phyloP scores from a whole-genome alignment of 306 rosid genomes.

The Canavalia gladiata region DNA sequence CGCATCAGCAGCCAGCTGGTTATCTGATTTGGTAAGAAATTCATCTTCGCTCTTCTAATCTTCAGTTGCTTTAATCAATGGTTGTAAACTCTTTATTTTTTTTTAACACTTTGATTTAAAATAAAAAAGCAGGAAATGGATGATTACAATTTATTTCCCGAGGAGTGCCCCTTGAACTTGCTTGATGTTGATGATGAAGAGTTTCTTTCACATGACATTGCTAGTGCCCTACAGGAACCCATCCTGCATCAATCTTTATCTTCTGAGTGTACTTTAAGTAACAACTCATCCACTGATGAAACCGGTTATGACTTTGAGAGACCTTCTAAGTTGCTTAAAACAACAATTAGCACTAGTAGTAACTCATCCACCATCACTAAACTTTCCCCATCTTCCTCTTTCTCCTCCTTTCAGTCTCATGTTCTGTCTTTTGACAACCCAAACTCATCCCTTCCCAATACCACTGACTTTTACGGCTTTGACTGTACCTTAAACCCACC shows the following conservation, averaged over 20 bases:
- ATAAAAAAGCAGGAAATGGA: slow-evolving; percentile 55
- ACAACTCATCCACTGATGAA: slow-evolving; percentile 52
- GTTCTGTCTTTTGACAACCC: slow-evolving; percentile 69
- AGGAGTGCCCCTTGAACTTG: slow-evolving; percentile 46
- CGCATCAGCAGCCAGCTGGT: slow-evolving; percentile 54
- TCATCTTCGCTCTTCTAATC: neutral
- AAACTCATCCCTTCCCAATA: slow-evolving; percentile 34
- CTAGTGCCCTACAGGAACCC: slow-evolving; percentile 41
- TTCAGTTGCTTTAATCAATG: neutral
- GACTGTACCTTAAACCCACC: slow-evolving; percentile 44
- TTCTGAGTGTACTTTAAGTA: slow-evolving; percentile 50
- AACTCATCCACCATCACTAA: slow-evolving; percentile 45
- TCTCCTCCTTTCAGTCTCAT: slow-evolving; percentile 54
- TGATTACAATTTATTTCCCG: slow-evolving; percentile 53
- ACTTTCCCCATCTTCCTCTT: slow-evolving; percentile 57
- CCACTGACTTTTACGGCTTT: slow-evolving; percentile 41
- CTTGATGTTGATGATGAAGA: slow-evolving; percentile 48
- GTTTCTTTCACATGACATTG: slow-evolving; percentile 53
- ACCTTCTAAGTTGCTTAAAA: slow-evolving; percentile 38
- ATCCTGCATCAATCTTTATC: slow-evolving; percentile 53
- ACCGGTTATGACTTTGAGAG: slow-evolving; percentile 51
- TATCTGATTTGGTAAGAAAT: slow-evolving; percentile 67
- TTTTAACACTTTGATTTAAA: neutral
- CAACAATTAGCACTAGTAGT: slow-evolving; percentile 18
- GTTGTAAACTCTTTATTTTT: neutral